Conservation (phyloP, 2,329 filamentous ascomycete genomes). For the Rhynchosporium secalis region DNA sequence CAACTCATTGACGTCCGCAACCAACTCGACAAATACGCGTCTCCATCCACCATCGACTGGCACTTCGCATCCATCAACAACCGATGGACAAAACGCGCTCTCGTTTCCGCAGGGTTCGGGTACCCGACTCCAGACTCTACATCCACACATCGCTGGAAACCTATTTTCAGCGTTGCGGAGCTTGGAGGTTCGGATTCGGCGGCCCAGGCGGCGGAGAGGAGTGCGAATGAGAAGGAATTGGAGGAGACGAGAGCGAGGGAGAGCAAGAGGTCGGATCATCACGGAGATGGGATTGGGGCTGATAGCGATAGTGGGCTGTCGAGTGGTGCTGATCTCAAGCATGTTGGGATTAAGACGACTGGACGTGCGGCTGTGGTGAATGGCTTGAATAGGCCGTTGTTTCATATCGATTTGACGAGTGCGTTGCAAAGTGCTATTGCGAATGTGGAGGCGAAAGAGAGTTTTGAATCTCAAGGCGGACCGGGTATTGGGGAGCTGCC, state of each 20-base stretch:
- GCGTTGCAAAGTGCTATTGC: conserved; percentile 85
- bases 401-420: conserved; percentile 89
- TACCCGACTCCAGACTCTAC: conserved; percentile 59
- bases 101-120: conserved; percentile 85
- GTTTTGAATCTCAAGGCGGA: conserved; percentile 38
- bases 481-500: conserved; percentile 30
- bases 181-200: conserved; percentile 72
- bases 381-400: conserved; percentile 85
- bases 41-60: conserved; percentile 86
- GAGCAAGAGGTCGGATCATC: conserved; percentile 30
- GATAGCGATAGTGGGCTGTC: conserved; percentile 28
- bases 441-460: conserved; percentile 64
- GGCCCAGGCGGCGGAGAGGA: conserved; percentile 65
- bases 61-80: conserved; percentile 94
- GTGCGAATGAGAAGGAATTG: conserved; percentile 56
- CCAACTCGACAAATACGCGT: conserved; percentile 82
- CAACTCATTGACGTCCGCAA: conserved; percentile 92
- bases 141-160: conserved; percentile 69
- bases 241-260: conserved; percentile 31
- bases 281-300: conserved; percentile 35
- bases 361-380: conserved; percentile 66
- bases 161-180: conserved; percentile 93
- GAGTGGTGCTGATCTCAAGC: conserved; percentile 27
- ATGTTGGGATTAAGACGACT: conserved; percentile 41
- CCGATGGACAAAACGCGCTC: conserved; percentile 89